Evolutionary conservation across 345 rosid species (phyloP), one percentile per base, ranked within the genome.

Genomic region (Toxicodendron radicans): DNA sequence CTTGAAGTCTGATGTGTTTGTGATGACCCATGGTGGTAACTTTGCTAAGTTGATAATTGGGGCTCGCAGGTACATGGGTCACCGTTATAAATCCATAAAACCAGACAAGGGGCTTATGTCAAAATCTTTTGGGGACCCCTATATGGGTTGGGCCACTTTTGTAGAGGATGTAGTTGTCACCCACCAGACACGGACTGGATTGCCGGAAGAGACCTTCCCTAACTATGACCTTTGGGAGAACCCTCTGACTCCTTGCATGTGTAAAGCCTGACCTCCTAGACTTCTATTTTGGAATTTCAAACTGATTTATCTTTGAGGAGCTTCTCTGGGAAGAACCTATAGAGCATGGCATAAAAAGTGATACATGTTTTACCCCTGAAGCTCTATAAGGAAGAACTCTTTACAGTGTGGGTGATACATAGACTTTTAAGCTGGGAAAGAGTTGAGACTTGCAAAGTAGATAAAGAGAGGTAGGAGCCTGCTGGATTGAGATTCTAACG

Each of bases 191-290:
- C 80, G 99, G 73, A 91, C 99, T 4, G 99, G 98, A 77, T 82
- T 95, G 73, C 99, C 99, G 0, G 99, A 96, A 84, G 99, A 89
- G 79, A 96, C 99, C n/a, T 96, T 96, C 83, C 99, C 99, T 13
- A 92, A 93, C 85, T 96, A 91, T 63, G 99, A 96, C 80, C 88
- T 96, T n/a, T 96, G 99, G 99, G 99, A 95, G 83, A 95, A 95
- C 68, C 99, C 99, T 63, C 83, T 95, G 59, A 96, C 98, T 73
- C 98, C 99, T 74, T 96, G 98, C 86, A 96, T 96, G 99, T 96
- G 99, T 80, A 93, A 85, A 83, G 95, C 98, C 77, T 93, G 87
- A 95, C 54, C 45, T 56, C 60, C 17, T 41, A 46, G 48, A 70
- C 30, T 33, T 66, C 12, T 23, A 14, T 64, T 59, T 81, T 41